Evolutionary conservation across 1,139 yeast species (phyloP).

Genomic region (Wickerhamomyces sp.): DNA sequence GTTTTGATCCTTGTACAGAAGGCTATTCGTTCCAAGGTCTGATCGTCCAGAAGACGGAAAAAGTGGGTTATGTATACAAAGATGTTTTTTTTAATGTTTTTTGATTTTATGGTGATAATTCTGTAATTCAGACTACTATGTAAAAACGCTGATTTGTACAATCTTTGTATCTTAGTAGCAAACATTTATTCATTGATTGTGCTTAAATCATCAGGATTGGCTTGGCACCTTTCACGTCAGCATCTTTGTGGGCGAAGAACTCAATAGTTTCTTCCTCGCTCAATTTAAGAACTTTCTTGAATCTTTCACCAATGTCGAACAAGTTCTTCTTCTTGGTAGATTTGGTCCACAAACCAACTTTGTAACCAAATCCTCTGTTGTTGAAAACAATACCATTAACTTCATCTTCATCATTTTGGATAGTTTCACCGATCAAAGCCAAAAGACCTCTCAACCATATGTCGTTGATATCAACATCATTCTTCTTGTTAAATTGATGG

Average conservation of each 20-base stretch:
- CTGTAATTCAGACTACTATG: too few relatives aligned
- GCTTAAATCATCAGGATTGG: constrained; percentile 22
- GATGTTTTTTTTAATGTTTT: too few relatives aligned
- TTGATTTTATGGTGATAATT: too few relatives aligned
- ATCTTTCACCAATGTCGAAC: constrained; percentile 72
- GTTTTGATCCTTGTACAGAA: too few relatives aligned
- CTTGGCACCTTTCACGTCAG: constrained; percentile 34
- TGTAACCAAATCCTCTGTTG: constrained; percentile 76
- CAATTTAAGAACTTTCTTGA: constrained; percentile 74
- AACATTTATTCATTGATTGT: too few relatives aligned
- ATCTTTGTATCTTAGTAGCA: too few relatives aligned
- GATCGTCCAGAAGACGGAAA: too few relatives aligned
- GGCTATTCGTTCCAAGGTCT: too few relatives aligned
- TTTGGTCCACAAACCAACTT: constrained; percentile 92
- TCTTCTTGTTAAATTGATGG: constrained; percentile 64
- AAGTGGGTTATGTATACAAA: too few relatives aligned
- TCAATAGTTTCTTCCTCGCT: constrained; percentile 67
- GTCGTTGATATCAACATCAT: constrained; percentile 66
- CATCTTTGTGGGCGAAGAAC: constrained; percentile 61
- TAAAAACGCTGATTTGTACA: too few relatives aligned
- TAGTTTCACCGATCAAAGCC: constrained; percentile 93
- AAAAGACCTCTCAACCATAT: constrained; percentile 90
- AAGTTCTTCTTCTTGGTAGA: constrained; percentile 64
- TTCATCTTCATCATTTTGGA: constrained; percentile 78
- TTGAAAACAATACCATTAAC: constrained; percentile 94